Evolutionary conservation across 441 rosid species (phyloP), one percentile per base, ranked within the genome.

Genomic region (Erodium moschatum): DNA sequence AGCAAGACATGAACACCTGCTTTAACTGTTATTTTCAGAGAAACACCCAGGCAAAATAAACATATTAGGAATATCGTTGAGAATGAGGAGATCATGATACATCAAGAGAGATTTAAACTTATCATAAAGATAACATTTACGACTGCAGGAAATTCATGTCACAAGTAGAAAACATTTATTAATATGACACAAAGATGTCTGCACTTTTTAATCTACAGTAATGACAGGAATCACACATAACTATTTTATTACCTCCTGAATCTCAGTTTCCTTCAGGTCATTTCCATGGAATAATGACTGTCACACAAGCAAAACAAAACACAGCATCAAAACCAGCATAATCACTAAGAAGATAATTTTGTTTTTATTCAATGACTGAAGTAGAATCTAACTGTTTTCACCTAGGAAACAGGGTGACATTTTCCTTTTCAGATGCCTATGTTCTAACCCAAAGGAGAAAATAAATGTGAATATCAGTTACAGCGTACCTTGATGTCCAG

Each of bases 221-320:
- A 56, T 15, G 65, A 62, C 15, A 62, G 6, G 38, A 21, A 24
- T 13, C 65, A 62, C 35, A 11, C 44, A 56, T 50, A 52, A 31
- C 27, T 65, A 69, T 73, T 69, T 18, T 75, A 54, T 75, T 89
- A 90, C 97, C 97, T 90, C 97, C 72, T 84, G 81, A 78, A 90
- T 93, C 70, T 84, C 95, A 78, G 81, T 88, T 77, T 85, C 86
- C 83, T 86, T 89, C 75, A 89, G 79, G 81, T 84, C 91, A 83
- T 87, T 94, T 76, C 95, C 89, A 73, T 79, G 86, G 76, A 81
- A 83, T 74, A 93, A 72, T 48, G 95, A 85, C 98, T 90, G 89
- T 63, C 77, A 81, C 31, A 67, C 75, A 72, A 77, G 70, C 31
- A 75, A 70, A 24, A 24, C 31, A 75, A 70, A 24, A 24, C 27